Evolutionary conservation across 495 filamentous ascomycete genomes (phyloP), one percentile per base, ranked within the genome.

Genomic region (Oidiodendron maius): DNA sequence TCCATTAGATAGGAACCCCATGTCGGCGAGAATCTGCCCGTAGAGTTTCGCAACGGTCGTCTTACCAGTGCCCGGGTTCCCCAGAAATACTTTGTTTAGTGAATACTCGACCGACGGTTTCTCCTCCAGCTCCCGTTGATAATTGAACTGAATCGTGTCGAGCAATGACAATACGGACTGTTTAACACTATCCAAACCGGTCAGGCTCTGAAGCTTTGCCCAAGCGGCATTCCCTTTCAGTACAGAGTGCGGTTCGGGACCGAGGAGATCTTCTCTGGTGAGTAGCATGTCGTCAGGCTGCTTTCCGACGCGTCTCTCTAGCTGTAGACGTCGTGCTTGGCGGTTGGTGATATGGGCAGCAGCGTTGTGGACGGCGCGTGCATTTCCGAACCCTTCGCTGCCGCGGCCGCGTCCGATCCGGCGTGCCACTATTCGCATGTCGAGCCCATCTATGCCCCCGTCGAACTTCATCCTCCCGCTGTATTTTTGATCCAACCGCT

Each of bases 11-110:
- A 87, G 59, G 25, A 81, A 39, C 0, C 82, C 81, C 13, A 86
- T 56, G 40, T 82, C 72, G 0, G 71, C 80, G 4, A 88, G 61
- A 13, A 87, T 80, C 51, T 77, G 66, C 0, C 81, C 84, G 54
- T 85, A 91, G 0, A 90, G 58, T 60, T 87, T 87, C 0, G 83
- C 87, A 0, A 91, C 82, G 0, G 82, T 77, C 0, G 86, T 90
- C 57, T 90, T 91, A 0, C 87, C 86, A 0, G 84, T 89, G 0
- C 84, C 86, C 0, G 84, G 85, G 21, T 67, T 71, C 1, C 86
- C 86, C 6, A 86, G 61, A 44, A 91, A 89, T 18, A 87, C 79
- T 10, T 69, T 64, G 58, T 90, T 89, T 5, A 91, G 70, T 2
- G 69, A 77, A 36, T 74, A 77, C 35, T 82, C 63, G 2, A 87